Base-by-base conservation (phyloP, 805 yeast species). In the Tetrapisispora namnaoensis region DNA sequence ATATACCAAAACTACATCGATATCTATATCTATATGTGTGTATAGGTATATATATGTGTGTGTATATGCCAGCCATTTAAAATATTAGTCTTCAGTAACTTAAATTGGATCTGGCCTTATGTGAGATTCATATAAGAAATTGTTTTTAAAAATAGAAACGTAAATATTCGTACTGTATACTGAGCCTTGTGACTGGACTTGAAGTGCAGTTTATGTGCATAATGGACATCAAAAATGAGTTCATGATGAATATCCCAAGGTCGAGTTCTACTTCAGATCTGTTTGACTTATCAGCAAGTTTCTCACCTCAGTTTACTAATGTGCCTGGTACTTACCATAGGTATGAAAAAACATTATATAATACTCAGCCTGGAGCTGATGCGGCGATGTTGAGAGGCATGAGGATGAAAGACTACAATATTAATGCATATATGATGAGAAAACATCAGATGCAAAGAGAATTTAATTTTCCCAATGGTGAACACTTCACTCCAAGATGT, bases 391-490 rank as follows among this genome's bases (percentile, higher is more conserved):
- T 32, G 11, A 28, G 44, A 13, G 44, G 30, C 4, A 24, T 17
- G 20, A 30, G 37, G 20, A 30, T 42, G 10, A 42, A 32, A 42
- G 37, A 42, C 4, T 24, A 42, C n/a, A 42, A 42, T 30, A 11
- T 30, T 11, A 42, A 42, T 42, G 27, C 37, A 18, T 61, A 55
- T 46, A 63, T 63, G 44, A 35, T 56, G 41, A 67, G 63, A 49
- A 58, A 62, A 46, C 52, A 47, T 22, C 61, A 57, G 42, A 63
- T 63, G 69, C 54, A 53, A 46, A 52, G 30, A 7, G 51, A 61
- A 16, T 65, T 63, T 38, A 56, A 55, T 45, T 65, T 65, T 37
- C 62, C 65, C 1, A 65, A 65, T 50, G 69, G 69, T 28, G 69
- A 65, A 41, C 55, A 46, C 37, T 65, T 63, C 41, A 65, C 65